A percentile compares a stretch with the other conserved stretches of the same genome.
These are phyloP conservation scores for Phoma sp. DNA, from an alignment of 2,329 filamentous ascomycete species.

Conservation along the genomic window DNA sequence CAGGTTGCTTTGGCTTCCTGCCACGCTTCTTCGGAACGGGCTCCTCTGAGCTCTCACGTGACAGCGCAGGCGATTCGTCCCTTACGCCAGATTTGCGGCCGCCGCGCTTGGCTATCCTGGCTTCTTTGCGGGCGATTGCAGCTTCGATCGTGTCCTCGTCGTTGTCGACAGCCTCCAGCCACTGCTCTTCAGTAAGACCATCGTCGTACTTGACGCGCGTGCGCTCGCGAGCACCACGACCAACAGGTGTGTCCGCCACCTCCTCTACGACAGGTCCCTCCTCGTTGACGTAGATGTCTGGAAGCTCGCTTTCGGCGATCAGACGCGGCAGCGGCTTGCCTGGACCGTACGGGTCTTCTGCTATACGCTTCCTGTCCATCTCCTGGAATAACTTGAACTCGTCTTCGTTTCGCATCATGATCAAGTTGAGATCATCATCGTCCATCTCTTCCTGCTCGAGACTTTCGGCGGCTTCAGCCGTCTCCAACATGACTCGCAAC, in stretches of 20 bases:
- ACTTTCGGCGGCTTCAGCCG: slow-evolving; percentile 69
- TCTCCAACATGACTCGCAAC: slow-evolving; percentile 89
- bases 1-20: slow-evolving; percentile 71
- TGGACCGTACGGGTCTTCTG: slow-evolving; percentile 73
- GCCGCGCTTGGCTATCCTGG: slow-evolving; percentile 78
- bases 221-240: slow-evolving; percentile 92
- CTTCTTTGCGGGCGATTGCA: slow-evolving; percentile 87
- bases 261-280: slow-evolving; percentile 82
- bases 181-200: slow-evolving; percentile 97
- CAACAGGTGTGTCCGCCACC: slow-evolving; percentile 71
- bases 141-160: slow-evolving; percentile 94
- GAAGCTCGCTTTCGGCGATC: slow-evolving; percentile 85
- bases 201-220: slow-evolving; percentile 96
- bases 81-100: slow-evolving; percentile 63
- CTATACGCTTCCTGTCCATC: slow-evolving; percentile 77
- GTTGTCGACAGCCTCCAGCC: slow-evolving; percentile 96
- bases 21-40: slow-evolving; percentile 78
- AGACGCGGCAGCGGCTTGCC: slow-evolving; percentile 75
- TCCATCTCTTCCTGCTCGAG: slow-evolving; percentile 98
- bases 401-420: slow-evolving; percentile 85
- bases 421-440: slow-evolving; percentile 93
- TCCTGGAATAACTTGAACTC: slow-evolving; percentile 80
- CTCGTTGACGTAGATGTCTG: slow-evolving; percentile 91
- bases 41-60: slow-evolving; percentile 83
- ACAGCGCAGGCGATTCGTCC: slow-evolving; percentile 78